Percentiles rank a stretch among this genome's conserved stretches.
Evolutionary conservation across 2,329 filamentous ascomycete species (phyloP).

Genomic region (Colletotrichum destructivum): DNA sequence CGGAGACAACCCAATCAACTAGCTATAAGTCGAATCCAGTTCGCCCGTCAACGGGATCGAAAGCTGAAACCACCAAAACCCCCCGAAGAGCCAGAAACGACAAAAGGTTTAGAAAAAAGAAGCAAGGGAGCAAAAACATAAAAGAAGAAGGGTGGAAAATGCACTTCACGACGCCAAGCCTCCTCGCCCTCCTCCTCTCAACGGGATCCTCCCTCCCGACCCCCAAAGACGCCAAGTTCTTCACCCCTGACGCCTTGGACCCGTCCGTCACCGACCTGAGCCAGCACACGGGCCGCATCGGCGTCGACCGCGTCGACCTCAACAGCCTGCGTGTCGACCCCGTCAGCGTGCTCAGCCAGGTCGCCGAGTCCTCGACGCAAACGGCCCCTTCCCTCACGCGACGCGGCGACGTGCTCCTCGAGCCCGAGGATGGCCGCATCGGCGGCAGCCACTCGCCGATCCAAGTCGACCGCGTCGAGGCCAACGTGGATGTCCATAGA

Average conservation of each 20-base stretch:
- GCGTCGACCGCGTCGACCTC: conserved; percentile 36
- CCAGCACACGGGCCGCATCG: conserved; percentile 22
- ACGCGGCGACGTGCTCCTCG: not conserved
- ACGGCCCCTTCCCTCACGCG: not conserved
- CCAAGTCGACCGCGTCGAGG: conserved; percentile 32
- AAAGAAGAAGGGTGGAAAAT: not conserved
- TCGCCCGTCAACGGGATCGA: not conserved
- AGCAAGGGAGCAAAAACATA: too few relatives aligned
- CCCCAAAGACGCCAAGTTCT: conserved; percentile 27
- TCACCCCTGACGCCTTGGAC: not conserved
- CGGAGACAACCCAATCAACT: not conserved
- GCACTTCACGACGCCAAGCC: not conserved
- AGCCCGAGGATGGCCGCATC: not conserved
- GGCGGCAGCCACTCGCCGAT: not conserved
- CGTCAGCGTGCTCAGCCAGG: conserved; percentile 4
- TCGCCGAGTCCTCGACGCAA: not conserved
- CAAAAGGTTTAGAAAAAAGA: too few relatives aligned
- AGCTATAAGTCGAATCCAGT: too few relatives aligned
- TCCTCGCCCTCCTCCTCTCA: not conserved
- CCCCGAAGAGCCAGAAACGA: not conserved
- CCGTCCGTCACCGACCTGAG: conserved; percentile 1
- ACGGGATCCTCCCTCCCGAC: conserved; percentile 1
- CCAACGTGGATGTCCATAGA: not conserved
- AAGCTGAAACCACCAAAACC: too few relatives aligned
- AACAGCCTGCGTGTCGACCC: conserved; percentile 34